Percentiles rank a stretch among this genome's conserved stretches.
Conservation (phyloP, 2,329 filamentous ascomycete genomes). For the Venturia asperata region DNA sequence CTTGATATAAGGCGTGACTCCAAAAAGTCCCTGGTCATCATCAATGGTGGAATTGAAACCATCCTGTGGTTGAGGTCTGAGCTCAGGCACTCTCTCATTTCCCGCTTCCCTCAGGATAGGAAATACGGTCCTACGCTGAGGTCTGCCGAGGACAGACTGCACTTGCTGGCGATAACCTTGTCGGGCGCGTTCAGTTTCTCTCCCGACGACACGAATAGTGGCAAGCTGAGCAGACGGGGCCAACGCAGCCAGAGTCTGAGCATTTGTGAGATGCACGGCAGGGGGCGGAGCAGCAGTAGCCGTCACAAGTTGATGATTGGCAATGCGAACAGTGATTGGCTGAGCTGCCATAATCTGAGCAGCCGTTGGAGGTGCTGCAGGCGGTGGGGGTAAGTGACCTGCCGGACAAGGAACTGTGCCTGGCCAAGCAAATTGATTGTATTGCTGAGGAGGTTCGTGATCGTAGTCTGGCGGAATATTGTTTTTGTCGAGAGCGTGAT, state of each 20-base stretch:
- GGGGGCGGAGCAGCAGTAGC: too few relatives aligned
- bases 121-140: neutral
- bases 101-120: neutral
- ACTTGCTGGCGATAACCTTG: too few relatives aligned
- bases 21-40: neutral
- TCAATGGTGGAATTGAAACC: neutral
- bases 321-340: neutral
- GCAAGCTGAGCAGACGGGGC: too few relatives aligned
- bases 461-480: neutral
- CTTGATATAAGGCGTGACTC: neutral
- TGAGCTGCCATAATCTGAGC: neutral
- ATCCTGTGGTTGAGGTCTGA: neutral
- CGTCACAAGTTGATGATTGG: neutral
- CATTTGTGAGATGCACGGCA: too few relatives aligned
- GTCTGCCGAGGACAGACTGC: too few relatives aligned
- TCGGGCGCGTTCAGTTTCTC: too few relatives aligned
- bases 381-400: neutral
- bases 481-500: neutral
- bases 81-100: neutral
- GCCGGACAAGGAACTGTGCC: neutral
- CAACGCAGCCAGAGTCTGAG: too few relatives aligned
- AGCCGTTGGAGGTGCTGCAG: neutral
- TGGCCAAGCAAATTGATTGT: neutral
- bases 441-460: neutral
- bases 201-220: too few relatives aligned